phyloP scores from a whole-genome alignment of 352 stramenopile genomes.

The Blastocystis hominis region DNA sequence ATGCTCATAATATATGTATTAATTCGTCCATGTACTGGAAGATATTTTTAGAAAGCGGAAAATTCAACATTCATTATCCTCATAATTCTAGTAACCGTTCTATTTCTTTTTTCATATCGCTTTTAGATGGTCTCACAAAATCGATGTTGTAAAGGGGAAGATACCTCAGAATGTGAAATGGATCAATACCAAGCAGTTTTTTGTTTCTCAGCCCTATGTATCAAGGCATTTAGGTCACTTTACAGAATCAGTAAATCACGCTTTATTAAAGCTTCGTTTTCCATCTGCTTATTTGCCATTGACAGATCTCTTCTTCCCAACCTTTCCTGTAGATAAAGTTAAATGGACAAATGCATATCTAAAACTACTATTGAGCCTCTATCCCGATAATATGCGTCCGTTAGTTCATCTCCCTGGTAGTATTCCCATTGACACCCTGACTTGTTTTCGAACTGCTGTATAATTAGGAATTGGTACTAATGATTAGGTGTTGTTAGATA shows the following conservation, averaged over 20 bases:
- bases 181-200: too few relatives aligned
- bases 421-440: background rate
- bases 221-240: conserved; percentile 33
- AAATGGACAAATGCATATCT: conserved; percentile 33
- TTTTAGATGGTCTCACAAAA: too few relatives aligned
- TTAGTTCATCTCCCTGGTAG: background rate
- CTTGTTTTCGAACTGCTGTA: too few relatives aligned
- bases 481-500: background rate
- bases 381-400: background rate
- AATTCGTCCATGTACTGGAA: too few relatives aligned
- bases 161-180: too few relatives aligned
- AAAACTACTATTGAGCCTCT: background rate
- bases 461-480: too few relatives aligned
- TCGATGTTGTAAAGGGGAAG: too few relatives aligned
- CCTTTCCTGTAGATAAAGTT: background rate
- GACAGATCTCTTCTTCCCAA: background rate
- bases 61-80: too few relatives aligned
- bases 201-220: background rate
- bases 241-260: conserved; percentile 13
- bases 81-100: too few relatives aligned
- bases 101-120: too few relatives aligned
- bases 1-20: too few relatives aligned
- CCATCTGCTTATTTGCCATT: background rate
- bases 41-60: too few relatives aligned
- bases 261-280: conserved; percentile 8